A percentile compares a stretch with the other conserved stretches of the same genome.
Conservation (phyloP, 1,139 yeast species). For the Torulaspora pretoriensis region DNA sequence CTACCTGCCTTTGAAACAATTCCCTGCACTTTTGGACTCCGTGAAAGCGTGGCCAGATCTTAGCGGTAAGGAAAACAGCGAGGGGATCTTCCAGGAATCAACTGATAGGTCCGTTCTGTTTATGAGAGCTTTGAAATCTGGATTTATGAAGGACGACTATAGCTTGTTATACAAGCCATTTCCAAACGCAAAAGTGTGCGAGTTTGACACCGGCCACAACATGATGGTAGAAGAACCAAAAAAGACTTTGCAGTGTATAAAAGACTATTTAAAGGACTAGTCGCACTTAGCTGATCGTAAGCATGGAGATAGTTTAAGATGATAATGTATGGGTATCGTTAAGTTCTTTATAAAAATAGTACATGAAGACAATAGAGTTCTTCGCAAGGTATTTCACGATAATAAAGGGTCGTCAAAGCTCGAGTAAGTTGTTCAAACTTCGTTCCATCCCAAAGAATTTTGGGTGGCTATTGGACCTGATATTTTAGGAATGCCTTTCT, state of each 20-base stretch:
- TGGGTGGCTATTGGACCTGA: conserved; percentile 48
- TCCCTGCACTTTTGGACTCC: conserved; percentile 26
- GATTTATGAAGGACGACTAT: conserved; percentile 22
- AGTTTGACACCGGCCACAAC: conserved; percentile 30
- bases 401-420: too few relatives aligned
- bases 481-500: conserved; percentile 31
- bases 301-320: neutral
- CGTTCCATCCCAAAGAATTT: conserved; percentile 48
- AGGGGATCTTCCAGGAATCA: conserved; percentile 8
- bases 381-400: neutral
- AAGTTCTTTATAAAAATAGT: conserved; percentile 9
- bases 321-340: conserved; percentile 6
- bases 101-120: conserved; percentile 24
- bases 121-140: conserved; percentile 27
- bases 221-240: conserved; percentile 28
- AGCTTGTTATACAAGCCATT: conserved; percentile 18
- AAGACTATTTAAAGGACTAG: conserved; percentile 18
- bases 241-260: conserved; percentile 17
- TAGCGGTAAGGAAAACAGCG: conserved; percentile 9
- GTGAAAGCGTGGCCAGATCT: conserved; percentile 28
- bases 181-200: conserved; percentile 21
- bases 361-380: conserved; percentile 6
- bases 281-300: neutral
- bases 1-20: conserved; percentile 25
- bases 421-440: conserved; percentile 15